phyloP scores from a whole-genome alignment of 2,329 filamentous ascomycete genomes.

The Zasmidium citrigriseum region DNA sequence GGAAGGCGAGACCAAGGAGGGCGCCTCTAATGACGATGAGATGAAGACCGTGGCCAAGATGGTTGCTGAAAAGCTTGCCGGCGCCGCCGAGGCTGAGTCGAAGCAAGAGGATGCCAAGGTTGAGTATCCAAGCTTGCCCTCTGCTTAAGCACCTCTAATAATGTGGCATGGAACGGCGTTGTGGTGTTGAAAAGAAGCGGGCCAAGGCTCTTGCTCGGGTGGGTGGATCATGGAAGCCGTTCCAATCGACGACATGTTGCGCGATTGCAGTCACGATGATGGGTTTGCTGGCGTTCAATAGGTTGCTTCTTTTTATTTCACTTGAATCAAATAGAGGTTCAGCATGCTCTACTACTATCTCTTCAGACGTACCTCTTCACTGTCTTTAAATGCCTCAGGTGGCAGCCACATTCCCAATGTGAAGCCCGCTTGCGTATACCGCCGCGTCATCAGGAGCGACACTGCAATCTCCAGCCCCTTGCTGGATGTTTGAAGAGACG shows the following conservation, averaged over 20 bases:
- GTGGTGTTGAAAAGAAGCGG: not conserved
- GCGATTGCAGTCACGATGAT: not conserved
- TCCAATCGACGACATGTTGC: not conserved
- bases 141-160: not conserved
- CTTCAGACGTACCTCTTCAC: not conserved
- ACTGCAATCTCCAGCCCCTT: no score
- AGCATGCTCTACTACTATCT: not conserved
- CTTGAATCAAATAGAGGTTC: not conserved
- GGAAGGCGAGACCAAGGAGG: conserved; percentile 13
- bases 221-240: not conserved
- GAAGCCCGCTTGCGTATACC: not conserved
- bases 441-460: not conserved
- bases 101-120: conserved; percentile 16
- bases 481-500: no score
- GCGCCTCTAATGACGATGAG: conserved; percentile 18
- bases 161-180: not conserved
- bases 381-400: conserved; percentile 1
- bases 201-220: not conserved
- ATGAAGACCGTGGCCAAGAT: conserved; percentile 23
- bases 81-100: conserved; percentile 10
- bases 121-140: conserved; percentile 24
- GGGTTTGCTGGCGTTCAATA: not conserved
- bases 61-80: conserved; percentile 28
- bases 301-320: not conserved
- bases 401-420: not conserved